These are phyloP conservation scores for Desmodesmus armatus DNA, from an alignment of 139 green algal species.

Conservation along the genomic window DNA sequence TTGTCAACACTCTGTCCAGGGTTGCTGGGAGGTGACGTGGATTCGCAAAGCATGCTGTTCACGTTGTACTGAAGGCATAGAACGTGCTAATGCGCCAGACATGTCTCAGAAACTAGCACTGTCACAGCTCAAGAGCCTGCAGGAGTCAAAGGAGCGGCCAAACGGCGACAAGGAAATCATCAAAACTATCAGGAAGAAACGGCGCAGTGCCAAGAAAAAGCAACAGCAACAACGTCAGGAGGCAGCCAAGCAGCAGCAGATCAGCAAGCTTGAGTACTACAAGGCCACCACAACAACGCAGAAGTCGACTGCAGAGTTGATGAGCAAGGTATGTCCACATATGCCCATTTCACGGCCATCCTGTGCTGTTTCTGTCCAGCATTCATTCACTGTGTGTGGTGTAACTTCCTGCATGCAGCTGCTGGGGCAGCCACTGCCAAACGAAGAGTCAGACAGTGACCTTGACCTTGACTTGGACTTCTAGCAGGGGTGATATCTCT, in stretches of 20 bases:
- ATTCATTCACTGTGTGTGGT: neutral
- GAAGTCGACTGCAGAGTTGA: conserved; percentile 44
- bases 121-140: no score
- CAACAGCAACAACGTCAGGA: neutral
- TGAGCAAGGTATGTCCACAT: conserved; percentile 43
- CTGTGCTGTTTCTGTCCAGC: neutral
- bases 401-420: neutral
- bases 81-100: no score
- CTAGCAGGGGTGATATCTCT: neutral
- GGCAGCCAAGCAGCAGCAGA: neutral
- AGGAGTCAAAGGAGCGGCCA: no score
- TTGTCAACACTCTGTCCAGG: no score
- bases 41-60: no score
- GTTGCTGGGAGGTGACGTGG: no score
- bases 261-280: conserved; percentile 61
- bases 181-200: no score
- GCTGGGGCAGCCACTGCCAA: conserved; percentile 10
- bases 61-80: no score
- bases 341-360: no score
- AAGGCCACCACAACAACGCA: conserved; percentile 42
- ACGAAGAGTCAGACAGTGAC: conserved; percentile 19
- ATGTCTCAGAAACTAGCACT: no score
- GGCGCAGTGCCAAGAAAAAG: no score
- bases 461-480: conserved; percentile 24
- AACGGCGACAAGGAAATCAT: no score